Conservation (phyloP, 345 rosid species). For the Ricinus communis region DNA sequence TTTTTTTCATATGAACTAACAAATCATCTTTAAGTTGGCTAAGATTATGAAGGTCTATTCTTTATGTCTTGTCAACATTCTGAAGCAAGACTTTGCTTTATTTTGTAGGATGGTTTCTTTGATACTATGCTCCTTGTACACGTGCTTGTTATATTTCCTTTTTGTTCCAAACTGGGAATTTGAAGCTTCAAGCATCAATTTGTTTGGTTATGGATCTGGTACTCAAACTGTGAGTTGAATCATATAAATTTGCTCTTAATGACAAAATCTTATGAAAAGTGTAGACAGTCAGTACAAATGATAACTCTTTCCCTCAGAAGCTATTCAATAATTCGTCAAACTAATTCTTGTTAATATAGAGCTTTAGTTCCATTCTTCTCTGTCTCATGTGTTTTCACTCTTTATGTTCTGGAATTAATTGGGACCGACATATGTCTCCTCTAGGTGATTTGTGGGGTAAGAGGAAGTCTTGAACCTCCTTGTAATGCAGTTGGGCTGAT, state of each 20-base stretch:
- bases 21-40: not conserved
- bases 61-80: not conserved
- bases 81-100: constrained; percentile 11
- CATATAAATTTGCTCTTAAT: not conserved
- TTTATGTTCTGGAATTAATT: constrained; percentile 12
- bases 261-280: not conserved
- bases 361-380: constrained; percentile 1
- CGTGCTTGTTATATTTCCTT: constrained; percentile 51
- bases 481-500: constrained; percentile 59
- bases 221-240: constrained; percentile 44
- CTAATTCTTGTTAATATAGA: not conserved
- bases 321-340: no score
- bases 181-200: constrained; percentile 30
- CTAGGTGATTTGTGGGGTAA: constrained; percentile 55
- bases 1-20: not conserved
- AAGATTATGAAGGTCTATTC: not conserved
- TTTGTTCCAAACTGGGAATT: constrained; percentile 60
- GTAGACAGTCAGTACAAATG: not conserved
- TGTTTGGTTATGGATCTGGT: constrained; percentile 25
- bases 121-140: constrained; percentile 38
- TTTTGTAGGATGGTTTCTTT: constrained; percentile 47
- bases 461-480: constrained; percentile 57
- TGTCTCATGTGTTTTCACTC: not conserved
- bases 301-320: not conserved
- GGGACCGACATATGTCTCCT: not conserved